Evolutionary conservation across 768 basidiomycete species (phyloP).

Genomic region (Lactarius sanguifluus): DNA sequence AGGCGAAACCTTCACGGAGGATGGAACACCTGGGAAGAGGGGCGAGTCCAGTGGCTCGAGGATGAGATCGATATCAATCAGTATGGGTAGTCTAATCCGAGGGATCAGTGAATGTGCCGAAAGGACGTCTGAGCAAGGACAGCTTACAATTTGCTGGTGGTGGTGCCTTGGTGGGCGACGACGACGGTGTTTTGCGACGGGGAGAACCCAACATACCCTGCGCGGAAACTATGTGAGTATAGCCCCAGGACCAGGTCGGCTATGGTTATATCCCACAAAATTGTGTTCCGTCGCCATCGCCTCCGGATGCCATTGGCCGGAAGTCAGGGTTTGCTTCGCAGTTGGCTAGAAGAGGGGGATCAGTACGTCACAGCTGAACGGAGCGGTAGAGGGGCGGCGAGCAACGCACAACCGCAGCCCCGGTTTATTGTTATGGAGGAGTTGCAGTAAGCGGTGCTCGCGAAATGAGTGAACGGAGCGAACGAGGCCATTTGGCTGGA

Average conservation of each 20-base stretch:
- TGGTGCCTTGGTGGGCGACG: conserved; percentile 42
- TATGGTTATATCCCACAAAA: conserved; percentile 40
- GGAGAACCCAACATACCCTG: conserved; percentile 58
- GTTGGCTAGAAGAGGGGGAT: conserved; percentile 36
- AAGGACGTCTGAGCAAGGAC: not conserved
- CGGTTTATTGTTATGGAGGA: conserved; percentile 33
- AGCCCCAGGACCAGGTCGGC: no score
- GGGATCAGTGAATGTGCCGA: not conserved
- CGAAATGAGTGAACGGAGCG: conserved; percentile 36
- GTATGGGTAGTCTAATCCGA: not conserved
- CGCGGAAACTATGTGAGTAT: not conserved
- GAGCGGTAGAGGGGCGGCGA: no score
- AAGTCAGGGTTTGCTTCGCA: conserved; percentile 51
- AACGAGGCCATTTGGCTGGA: conserved; percentile 33
- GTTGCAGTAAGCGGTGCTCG: conserved; percentile 37
- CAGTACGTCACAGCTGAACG: not conserved
- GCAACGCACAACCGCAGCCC: conserved; percentile 35
- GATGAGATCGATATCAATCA: not conserved
- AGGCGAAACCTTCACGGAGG: not conserved
- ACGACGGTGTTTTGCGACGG: conserved; percentile 39
- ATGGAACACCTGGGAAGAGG: not conserved
- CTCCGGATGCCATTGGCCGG: conserved; percentile 48
- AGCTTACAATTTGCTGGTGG: conserved; percentile 36
- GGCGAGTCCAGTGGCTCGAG: not conserved
- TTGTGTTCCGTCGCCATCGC: conserved; percentile 44